Evolutionary conservation across 169 alveolate genomes (phyloP).

Genomic region (Plasmodium berghei): DNA sequence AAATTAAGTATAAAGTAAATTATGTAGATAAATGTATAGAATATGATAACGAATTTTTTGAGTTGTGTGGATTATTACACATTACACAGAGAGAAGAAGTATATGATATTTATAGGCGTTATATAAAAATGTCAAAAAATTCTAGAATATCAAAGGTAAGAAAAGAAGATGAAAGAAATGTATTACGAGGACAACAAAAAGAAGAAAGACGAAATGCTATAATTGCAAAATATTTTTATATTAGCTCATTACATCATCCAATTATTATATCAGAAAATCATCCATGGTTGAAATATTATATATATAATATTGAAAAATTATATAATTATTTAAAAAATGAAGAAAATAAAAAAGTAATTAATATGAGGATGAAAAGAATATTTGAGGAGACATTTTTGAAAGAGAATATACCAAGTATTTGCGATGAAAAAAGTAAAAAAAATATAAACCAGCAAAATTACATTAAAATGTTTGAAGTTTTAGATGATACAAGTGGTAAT

Average conservation of each 20-base stretch:
- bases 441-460: not conserved
- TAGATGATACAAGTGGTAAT: slow-evolving; percentile 31
- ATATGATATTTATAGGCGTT: slow-evolving; percentile 49
- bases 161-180: slow-evolving; percentile 39
- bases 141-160: not conserved
- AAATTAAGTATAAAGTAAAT: slow-evolving; percentile 9
- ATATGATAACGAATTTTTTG: slow-evolving; percentile 67
- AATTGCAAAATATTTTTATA: slow-evolving; percentile 60
- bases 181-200: slow-evolving; percentile 30
- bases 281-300: slow-evolving; percentile 68
- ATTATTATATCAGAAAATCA: slow-evolving; percentile 79
- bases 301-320: slow-evolving; percentile 32
- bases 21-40: slow-evolving; percentile 17
- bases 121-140: slow-evolving; percentile 16
- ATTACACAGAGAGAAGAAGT: slow-evolving; percentile 40
- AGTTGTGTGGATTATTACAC: slow-evolving; percentile 25
- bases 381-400: slow-evolving; percentile 23
- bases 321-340: slow-evolving; percentile 58
- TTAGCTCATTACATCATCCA: slow-evolving; percentile 83
- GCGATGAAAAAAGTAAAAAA: slow-evolving; percentile 10
- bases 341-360: slow-evolving; percentile 32
- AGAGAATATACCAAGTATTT: not conserved
- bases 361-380: slow-evolving; percentile 33
- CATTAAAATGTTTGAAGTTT: slow-evolving; percentile 33
- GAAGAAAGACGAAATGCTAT: slow-evolving; percentile 63